Conservation (phyloP, 345 rosid species). For the Aethionema arabicum region DNA sequence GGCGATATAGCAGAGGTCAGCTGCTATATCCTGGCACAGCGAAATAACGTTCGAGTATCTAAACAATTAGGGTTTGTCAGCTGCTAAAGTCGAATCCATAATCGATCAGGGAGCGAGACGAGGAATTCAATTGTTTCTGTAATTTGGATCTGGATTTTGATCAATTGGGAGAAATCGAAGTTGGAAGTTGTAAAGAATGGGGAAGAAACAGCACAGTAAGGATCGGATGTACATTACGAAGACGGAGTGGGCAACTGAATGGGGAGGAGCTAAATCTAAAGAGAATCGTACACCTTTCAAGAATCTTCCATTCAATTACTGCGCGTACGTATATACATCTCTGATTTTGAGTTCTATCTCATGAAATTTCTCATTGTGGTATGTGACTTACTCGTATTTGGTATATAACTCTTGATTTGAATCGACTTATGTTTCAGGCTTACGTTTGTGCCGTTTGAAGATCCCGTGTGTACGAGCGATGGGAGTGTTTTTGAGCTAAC, state of each 20-base stretch:
- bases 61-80: constrained; percentile 5
- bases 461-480: constrained; percentile 71
- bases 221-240: constrained; percentile 94
- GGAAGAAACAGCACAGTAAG: constrained; percentile 98
- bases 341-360: background rate
- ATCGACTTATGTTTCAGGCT: constrained; percentile 55
- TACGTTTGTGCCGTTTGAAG: constrained; percentile 81
- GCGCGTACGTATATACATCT: constrained; percentile 58
- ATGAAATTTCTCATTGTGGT: background rate
- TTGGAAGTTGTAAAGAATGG: constrained; percentile 47
- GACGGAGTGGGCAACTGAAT: constrained; percentile 98
- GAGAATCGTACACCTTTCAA: constrained; percentile 74
- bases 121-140: background rate
- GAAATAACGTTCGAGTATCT: background rate
- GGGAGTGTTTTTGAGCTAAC: constrained; percentile 88
- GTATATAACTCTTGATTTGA: background rate
- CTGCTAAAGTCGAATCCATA: background rate
- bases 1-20: constrained; percentile 12
- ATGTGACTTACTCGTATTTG: background rate
- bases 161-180: background rate
- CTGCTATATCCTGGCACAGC: too few relatives aligned
- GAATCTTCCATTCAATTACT: constrained; percentile 94
- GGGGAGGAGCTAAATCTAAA: constrained; percentile 97
- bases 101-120: background rate
- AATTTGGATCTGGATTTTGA: background rate